Evolutionary conservation across 129 eudicot genomes (phyloP), one percentile per base, ranked within the genome.

Genomic region (Logfia minima): DNA sequence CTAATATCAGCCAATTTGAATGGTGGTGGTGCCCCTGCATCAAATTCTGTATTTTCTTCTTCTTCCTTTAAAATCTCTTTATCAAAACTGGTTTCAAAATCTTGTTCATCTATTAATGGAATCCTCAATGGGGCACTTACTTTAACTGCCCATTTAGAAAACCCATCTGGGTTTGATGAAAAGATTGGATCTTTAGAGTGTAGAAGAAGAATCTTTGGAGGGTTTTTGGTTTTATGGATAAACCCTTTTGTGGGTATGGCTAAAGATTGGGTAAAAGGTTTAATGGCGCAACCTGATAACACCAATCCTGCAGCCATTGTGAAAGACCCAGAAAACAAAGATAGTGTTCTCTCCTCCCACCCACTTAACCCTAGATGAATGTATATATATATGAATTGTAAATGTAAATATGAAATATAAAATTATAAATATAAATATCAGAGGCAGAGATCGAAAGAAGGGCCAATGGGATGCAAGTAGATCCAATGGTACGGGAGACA

Each of bases 1-100:
- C 84, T 76, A 73, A 90, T 76, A 52, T 90, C 90, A 48, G 80
- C 23, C 83, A 90, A 76, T 61, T 86, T 90, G 75, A 90, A 90
- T 23, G 92, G 89, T 3, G 96, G 96, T 4, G 85, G 79, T 3
- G 83, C 84, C 52, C 87, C 90, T 45, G 90, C 85, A 52, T 90
- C 87, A 82, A 90, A 90, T 13, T 41, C 48, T 2, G 48, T 9
- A 9, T 41, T 2, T 39, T 39, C 59, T 34, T 52, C 58, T 28
- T 70, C 37, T 28, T 75, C 31, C 1, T 62, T 45, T 3, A 41
- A 5, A 6, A 19, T 58, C 26, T 71, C 77, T 17, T 67, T 71
- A 19, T 78, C 75, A 22, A 58, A 28, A 41, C 24, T 70, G 65
- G 13, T 41, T 76, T 83, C 77, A 55, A 62, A 81, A 17, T 80